Conservation (phyloP, 345 rosid species). For the Populus ilicifolia region DNA sequence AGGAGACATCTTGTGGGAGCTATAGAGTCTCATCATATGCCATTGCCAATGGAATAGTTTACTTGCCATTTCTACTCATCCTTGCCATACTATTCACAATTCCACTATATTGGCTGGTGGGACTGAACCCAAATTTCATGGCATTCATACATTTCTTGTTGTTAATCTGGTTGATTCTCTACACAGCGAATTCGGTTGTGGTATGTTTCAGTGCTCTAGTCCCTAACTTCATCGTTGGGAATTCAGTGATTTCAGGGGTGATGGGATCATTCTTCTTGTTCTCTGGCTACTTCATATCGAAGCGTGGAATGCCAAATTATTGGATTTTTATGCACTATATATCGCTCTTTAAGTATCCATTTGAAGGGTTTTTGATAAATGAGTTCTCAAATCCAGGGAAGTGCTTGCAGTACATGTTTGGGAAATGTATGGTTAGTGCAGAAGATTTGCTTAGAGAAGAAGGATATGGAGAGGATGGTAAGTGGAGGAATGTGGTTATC, state of each 20-base stretch:
- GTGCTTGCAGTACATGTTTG: conserved; percentile 68
- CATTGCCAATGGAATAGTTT: conserved; percentile 77
- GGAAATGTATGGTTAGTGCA: conserved; percentile 58
- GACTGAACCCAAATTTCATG: conserved; percentile 55
- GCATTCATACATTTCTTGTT: conserved; percentile 72
- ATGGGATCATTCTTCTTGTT: conserved; percentile 96
- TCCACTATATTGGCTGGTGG: conserved; percentile 90
- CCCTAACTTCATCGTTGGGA: conserved; percentile 88
- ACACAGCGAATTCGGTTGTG: conserved; percentile 94
- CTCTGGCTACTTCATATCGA: conserved; percentile 92
- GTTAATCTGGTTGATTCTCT: conserved; percentile 87
- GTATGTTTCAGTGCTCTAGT: conserved; percentile 89
- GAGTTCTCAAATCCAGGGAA: conserved; percentile 77
- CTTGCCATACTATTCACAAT: conserved; percentile 61
- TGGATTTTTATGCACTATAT: conserved; percentile 97
- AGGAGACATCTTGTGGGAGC: conserved; percentile 80
- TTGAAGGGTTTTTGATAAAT: conserved; percentile 85
- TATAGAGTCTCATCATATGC: conserved; percentile 89
- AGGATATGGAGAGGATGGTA: conserved; percentile 64
- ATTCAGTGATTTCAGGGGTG: conserved; percentile 83
- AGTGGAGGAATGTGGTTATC: conserved; percentile 73
- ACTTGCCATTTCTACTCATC: conserved; percentile 86
- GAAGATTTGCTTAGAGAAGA: conserved; percentile 70
- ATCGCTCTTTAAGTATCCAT: conserved; percentile 92
- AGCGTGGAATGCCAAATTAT: conserved; percentile 66